Base-by-base conservation (phyloP, 1,284 basidiomycete species). In the Moesziomyces antarcticus region DNA sequence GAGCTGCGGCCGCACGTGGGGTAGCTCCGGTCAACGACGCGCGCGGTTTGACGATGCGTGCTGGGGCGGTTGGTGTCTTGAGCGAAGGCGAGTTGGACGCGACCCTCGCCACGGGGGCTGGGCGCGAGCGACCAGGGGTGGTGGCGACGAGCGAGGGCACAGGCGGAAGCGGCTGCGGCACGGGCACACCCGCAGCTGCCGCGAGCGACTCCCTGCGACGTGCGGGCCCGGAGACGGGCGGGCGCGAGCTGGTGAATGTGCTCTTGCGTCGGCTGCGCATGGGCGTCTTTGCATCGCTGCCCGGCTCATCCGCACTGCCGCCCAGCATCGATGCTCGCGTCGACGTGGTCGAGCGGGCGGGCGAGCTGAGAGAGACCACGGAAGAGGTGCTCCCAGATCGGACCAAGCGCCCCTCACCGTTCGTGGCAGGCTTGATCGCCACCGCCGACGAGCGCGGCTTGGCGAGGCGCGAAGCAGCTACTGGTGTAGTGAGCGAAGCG, bases 231-330 rank as follows among this genome's bases (percentile, higher is more conserved):
- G 61, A 68, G 0, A 73, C 71, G 21, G 71, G 71, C 7, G 71
- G 65, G 5, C 71, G 65, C 3, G 65, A 51, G 51, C 22, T 55
- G 42, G 70, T 73, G 47, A 73, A 67, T 0, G 65, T 68, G 50
- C 57, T 61, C 49, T 73, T 73, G 16, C 71, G 60, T n/a, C 71
- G 52, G 24, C 54, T 55, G 9, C 64, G 60, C 64, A 73, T 55
- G 0, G 70, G 70, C 18, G 70, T 73, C 46, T 64, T 68, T 35
- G 35, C 56, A 16, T 59, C 66, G 22, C 35, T 47, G 30, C 5
- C 30, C 30, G 30, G 9, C 30, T 30, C 30, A 30, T 30, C 30
- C 13, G 18, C 37, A 16, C n/a, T 25, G 1, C 24, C 16, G 7
- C 52, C 49, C 6, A 30, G 42, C 30, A 25, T 42, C 47, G n/a